phyloP scores from a whole-genome alignment of 257 asterid genomes.

The Ligustrum vulgare region DNA sequence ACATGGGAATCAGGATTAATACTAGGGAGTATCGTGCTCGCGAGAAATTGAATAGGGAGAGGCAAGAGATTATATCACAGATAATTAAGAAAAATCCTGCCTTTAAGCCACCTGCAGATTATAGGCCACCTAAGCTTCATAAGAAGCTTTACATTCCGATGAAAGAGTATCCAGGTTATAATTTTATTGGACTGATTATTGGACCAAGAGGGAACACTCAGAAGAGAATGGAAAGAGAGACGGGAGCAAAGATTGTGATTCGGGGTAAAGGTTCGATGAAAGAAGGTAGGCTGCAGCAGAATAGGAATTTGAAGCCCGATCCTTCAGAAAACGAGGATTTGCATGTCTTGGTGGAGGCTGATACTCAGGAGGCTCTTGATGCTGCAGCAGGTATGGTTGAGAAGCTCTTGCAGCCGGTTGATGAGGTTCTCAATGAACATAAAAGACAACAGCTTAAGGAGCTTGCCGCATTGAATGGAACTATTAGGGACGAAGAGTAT shows the following conservation, averaged over 20 bases:
- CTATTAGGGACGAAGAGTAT: constrained; percentile 85
- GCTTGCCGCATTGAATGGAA: constrained; percentile 92
- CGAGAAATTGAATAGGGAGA: constrained; percentile 78
- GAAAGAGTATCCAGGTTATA: constrained; percentile 93
- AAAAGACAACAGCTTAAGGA: constrained; percentile 94
- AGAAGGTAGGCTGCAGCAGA: constrained; percentile 28
- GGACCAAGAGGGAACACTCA: constrained; percentile 42
- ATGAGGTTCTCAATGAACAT: constrained; percentile 91
- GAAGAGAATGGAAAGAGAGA: constrained; percentile 93
- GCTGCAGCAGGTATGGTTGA: constrained; percentile 93
- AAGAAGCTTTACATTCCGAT: constrained; percentile 87
- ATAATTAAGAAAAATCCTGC: constrained; percentile 85
- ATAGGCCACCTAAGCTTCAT: constrained; percentile 87
- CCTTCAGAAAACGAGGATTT: constrained; percentile 90
- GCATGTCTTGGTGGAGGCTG: constrained; percentile 94
- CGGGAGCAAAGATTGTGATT: constrained; percentile 92
- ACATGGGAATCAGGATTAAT: constrained; percentile 79
- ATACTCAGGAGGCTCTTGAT: constrained; percentile 79
- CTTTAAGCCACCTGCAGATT: constrained; percentile 93
- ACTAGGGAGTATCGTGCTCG: constrained; percentile 92
- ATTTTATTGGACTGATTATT: constrained; percentile 83
- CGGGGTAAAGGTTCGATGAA: constrained; percentile 93
- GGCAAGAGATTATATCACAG: constrained; percentile 80
- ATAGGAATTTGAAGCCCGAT: constrained; percentile 45
- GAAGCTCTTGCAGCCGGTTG: constrained; percentile 95